Conservation (phyloP, 768 basidiomycete species). For the Leccinum disarticulatum region DNA sequence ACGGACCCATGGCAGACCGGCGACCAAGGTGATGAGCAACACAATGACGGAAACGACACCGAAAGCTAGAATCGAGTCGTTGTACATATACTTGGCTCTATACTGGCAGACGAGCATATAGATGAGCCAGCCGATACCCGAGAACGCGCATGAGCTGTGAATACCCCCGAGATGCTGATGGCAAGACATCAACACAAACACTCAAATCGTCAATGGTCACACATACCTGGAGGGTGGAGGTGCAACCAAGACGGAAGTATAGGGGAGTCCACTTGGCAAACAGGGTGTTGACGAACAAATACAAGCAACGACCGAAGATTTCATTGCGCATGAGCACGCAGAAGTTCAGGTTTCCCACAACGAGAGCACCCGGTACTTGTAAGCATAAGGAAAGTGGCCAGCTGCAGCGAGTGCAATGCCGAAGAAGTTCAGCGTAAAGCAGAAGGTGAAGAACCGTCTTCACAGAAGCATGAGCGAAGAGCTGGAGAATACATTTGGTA, state of each 20-base stretch:
- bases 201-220: background rate
- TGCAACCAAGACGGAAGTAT: slow-evolving; percentile 69
- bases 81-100: slow-evolving; percentile 46
- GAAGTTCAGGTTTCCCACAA: slow-evolving; percentile 69
- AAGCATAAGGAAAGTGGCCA: slow-evolving; percentile 68
- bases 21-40: slow-evolving; percentile 57
- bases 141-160: slow-evolving; percentile 72
- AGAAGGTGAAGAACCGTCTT: slow-evolving; percentile 73
- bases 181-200: slow-evolving; percentile 9
- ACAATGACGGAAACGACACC: slow-evolving; percentile 59
- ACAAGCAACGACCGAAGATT: slow-evolving; percentile 75
- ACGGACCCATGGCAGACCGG: slow-evolving; percentile 78
- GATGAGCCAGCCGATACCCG: slow-evolving; percentile 69
- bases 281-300: slow-evolving; percentile 64
- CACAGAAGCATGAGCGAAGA: slow-evolving; percentile 8
- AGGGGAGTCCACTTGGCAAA: slow-evolving; percentile 86
- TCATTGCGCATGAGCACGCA: slow-evolving; percentile 82
- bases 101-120: slow-evolving; percentile 61
- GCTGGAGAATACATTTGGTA: background rate
- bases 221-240: slow-evolving; percentile 64
- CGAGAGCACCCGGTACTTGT: slow-evolving; percentile 65
- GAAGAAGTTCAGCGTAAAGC: slow-evolving; percentile 57
- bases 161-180: slow-evolving; percentile 74
- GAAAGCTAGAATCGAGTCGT: slow-evolving; percentile 57
- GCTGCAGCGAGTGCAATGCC: slow-evolving; percentile 60